Percentiles rank a stretch among this genome's conserved stretches.
These are phyloP conservation scores for Camelina sativa DNA, from an alignment of 345 rosid species.

Conservation along the genomic window DNA sequence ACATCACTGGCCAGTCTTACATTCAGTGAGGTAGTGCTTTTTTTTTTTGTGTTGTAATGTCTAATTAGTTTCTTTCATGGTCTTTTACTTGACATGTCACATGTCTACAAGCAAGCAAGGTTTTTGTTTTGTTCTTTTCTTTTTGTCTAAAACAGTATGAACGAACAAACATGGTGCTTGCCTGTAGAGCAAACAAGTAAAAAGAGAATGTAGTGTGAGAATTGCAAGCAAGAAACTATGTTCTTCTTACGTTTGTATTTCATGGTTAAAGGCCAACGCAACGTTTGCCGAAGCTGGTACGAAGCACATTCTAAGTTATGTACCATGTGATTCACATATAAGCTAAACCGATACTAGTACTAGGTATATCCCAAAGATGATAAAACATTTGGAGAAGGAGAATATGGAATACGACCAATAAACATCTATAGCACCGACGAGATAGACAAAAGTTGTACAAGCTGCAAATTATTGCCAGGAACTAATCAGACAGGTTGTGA, in stretches of 20 bases:
- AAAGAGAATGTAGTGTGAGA: no score
- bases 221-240: no score
- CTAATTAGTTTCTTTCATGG: background rate
- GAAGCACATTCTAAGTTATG: background rate
- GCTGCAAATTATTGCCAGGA: background rate
- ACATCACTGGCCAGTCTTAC: conserved; percentile 73
- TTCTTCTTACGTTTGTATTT: background rate
- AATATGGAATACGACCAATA: background rate
- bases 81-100: background rate
- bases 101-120: background rate
- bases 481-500: background rate
- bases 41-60: background rate
- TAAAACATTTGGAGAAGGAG: background rate
- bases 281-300: background rate
- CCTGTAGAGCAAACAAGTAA: no score
- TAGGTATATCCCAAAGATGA: background rate
- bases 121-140: no score
- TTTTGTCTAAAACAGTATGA: no score
- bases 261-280: background rate
- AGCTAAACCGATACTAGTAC: background rate
- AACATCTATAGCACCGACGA: background rate
- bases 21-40: conserved; percentile 49
- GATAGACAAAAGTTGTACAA: background rate
- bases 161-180: no score
- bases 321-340: background rate